Evolutionary conservation across 1,139 yeast genomes (phyloP), one percentile per base, ranked within the genome.

Genomic region (Debaryomyces fabryi): DNA sequence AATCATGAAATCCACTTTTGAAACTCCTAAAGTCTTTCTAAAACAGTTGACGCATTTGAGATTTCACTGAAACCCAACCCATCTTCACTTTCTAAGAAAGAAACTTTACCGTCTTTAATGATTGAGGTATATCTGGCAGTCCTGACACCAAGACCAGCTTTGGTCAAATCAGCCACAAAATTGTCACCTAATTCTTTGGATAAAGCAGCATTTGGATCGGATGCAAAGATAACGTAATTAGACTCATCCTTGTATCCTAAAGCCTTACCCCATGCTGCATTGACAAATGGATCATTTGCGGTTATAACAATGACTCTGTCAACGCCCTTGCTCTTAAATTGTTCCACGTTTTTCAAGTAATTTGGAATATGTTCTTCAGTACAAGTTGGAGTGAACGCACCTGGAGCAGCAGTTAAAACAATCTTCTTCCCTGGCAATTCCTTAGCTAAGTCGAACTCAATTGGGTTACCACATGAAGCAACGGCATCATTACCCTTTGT

Each of bases 341-440:
- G 79, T 9, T 65, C 65, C 46, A 79, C 60, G 47, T 80, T 71
- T 47, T 72, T 67, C 52, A 90, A 70, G 69, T 76, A 88, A 15
- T 84, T 88, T 24, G 97, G 97, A 56, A 90, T 82, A 68, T 91
- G 96, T 57, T 78, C 74, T 55, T 83, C 88, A 33, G 93, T 83
- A 71, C 96, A 90, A 6, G 96, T 84, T 56, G 96, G 96, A 34
- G 96, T 88, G 78, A 89, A 90, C 21, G 97, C 96, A 55, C 96
- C 96, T 52, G 96, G 96, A 24, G 88, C 96, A 49, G 89, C 80
- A 37, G 92, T 89, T 58, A 89, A 75, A 39, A 88, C 82, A 41
- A 88, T 78, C 56, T 78, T 81, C 66, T 78, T 78, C 55, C 76
- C 79, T 67, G 74, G 58, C 67, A 71, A 68, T 56, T 77, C 72